Evolutionary conservation across 129 eudicot species (phyloP).

Genomic region (Saposhnikovia divaricata): DNA sequence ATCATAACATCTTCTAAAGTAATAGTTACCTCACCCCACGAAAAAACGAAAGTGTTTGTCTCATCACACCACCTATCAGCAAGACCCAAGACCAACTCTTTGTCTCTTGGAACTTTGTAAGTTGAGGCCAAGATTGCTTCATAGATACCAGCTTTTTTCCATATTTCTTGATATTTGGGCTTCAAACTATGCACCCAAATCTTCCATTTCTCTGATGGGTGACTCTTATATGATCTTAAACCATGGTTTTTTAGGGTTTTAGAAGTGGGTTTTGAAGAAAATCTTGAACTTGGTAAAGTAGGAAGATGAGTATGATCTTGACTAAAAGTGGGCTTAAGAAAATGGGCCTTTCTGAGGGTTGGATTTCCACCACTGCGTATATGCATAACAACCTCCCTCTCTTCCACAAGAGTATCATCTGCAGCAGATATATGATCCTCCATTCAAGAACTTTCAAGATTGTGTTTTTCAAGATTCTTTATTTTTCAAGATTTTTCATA

Average conservation of each 20-base stretch:
- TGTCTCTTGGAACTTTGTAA: not conserved
- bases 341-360: not conserved
- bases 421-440: not conserved
- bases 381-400: not conserved
- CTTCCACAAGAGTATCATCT: not conserved
- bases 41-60: not conserved
- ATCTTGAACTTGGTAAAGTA: not conserved
- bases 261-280: not conserved
- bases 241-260: not conserved
- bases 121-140: not conserved
- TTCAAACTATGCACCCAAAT: conserved; percentile 1
- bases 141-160: not conserved
- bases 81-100: not conserved
- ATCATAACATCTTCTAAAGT: not conserved
- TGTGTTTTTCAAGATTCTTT: no score
- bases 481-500: no score
- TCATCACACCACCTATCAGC: not conserved
- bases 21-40: conserved; percentile 3
- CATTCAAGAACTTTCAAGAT: not conserved
- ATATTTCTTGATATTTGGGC: conserved; percentile 1
- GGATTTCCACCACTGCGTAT: not conserved
- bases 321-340: not conserved
- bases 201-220: conserved; percentile 6
- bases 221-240: not conserved
- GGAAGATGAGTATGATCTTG: not conserved